Percentiles rank a stretch among this genome's conserved stretches.
These are phyloP conservation scores for Eudorina sp. DNA, from an alignment of 139 green algal genomes.

Conservation along the genomic window DNA sequence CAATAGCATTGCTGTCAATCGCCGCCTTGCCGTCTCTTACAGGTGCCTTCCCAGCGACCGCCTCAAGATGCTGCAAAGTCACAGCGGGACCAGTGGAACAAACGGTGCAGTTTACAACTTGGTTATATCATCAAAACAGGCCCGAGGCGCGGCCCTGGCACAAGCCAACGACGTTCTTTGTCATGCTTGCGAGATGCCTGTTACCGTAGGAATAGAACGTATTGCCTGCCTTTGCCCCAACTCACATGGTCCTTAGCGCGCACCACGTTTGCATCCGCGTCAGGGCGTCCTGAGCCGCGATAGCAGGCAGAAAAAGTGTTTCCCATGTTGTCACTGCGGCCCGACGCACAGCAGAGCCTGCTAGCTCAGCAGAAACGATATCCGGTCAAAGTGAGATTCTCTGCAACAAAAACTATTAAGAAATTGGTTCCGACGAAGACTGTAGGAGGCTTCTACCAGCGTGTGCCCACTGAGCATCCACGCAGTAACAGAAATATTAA, in stretches of 20 bases:
- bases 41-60: conserved; percentile 13
- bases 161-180: background rate
- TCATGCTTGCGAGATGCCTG: background rate
- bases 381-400: too few species aligned
- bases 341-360: too few species aligned
- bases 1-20: conserved; percentile 27
- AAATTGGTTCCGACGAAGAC: too few species aligned
- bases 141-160: background rate
- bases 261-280: background rate
- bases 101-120: background rate
- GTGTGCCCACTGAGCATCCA: too few species aligned
- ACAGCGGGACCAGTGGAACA: background rate
- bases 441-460: too few species aligned
- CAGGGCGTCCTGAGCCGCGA: background rate
- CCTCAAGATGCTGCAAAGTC: conserved; percentile 4
- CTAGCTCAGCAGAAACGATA: too few species aligned
- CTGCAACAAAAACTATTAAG: too few species aligned
- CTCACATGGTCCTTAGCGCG: background rate
- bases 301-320: background rate
- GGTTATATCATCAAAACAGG: background rate
- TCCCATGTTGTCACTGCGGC: background rate
- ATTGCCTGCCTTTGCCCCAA: background rate
- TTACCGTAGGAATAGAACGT: background rate
- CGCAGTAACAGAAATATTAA: too few species aligned
- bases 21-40: background rate